Evolutionary conservation across 2,329 filamentous ascomycete genomes (phyloP).

Genomic region (Neophaeococcomyces mojaviensis): DNA sequence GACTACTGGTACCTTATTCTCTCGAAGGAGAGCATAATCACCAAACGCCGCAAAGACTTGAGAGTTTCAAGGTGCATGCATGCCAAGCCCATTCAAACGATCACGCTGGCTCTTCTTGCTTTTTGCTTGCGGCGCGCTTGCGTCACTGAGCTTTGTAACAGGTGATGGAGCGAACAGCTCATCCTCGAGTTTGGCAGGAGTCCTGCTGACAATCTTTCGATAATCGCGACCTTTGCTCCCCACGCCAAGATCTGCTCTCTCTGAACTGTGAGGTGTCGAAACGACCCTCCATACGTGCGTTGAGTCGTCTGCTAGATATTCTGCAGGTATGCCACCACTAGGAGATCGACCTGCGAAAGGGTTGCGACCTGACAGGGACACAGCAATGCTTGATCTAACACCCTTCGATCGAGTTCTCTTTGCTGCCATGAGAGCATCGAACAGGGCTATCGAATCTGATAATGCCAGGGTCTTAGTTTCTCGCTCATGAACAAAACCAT

Average conservation of each 20-base stretch:
- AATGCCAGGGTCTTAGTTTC: conserved; percentile 40
- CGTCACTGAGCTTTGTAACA: conserved; percentile 25
- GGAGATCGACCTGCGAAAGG: conserved; percentile 32
- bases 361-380: conserved; percentile 43
- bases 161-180: conserved; percentile 47
- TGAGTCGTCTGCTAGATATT: conserved; percentile 55
- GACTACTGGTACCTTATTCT: conserved; percentile 70
- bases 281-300: conserved; percentile 59
- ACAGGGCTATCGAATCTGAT: conserved; percentile 15
- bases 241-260: conserved; percentile 25
- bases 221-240: conserved; percentile 45
- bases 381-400: conserved; percentile 5
- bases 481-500: conserved; percentile 58
- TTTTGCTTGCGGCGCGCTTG: background rate
- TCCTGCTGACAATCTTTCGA: conserved; percentile 52
- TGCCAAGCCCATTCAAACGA: conserved; percentile 20
- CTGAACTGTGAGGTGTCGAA: conserved; percentile 48
- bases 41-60: background rate
- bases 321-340: conserved; percentile 32
- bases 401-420: conserved; percentile 6
- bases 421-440: conserved; percentile 7
- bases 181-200: conserved; percentile 76
- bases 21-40: conserved; percentile 28
- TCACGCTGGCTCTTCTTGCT: conserved; percentile 8
- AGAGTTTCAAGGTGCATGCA: conserved; percentile 17